phyloP scores from a whole-genome alignment of 2,329 filamentous ascomycete species.

The Phaeophleospora eucalypticola region DNA sequence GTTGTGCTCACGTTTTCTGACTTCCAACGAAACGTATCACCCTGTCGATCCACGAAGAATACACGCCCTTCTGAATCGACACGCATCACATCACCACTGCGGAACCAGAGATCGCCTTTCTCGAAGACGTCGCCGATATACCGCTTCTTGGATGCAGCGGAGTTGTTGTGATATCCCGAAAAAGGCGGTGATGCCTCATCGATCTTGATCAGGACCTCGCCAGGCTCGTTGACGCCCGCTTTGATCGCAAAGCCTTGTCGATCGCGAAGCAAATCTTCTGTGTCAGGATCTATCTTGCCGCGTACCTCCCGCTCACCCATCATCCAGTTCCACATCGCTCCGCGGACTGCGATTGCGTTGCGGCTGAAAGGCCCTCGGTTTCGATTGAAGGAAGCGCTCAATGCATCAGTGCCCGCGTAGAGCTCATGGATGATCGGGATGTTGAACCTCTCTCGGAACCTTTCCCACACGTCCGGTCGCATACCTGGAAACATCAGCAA shows the following conservation, averaged over 20 bases:
- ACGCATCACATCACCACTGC: slow-evolving; percentile 72
- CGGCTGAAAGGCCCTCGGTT: slow-evolving; percentile 28
- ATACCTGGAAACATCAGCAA: too few relatives aligned
- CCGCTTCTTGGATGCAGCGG: slow-evolving; percentile 65
- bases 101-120: slow-evolving; percentile 78
- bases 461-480: slow-evolving; percentile 76
- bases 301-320: slow-evolving; percentile 45
- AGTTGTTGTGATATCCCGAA: slow-evolving; percentile 78
- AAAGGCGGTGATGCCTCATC: slow-evolving; percentile 64
- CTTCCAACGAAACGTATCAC: slow-evolving; percentile 74
- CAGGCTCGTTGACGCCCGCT: slow-evolving; percentile 59
- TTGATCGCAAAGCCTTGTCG: slow-evolving; percentile 60
- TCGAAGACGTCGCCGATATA: slow-evolving; percentile 67
- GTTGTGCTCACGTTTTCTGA: slow-evolving; percentile 45
- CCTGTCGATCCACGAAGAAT: slow-evolving; percentile 77
- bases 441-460: slow-evolving; percentile 67
- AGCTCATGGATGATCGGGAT: slow-evolving; percentile 33
- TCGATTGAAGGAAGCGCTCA: slow-evolving; percentile 25
- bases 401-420: slow-evolving; percentile 33
- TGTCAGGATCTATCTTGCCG: slow-evolving; percentile 64
- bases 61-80: slow-evolving; percentile 66
- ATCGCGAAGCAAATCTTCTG: slow-evolving; percentile 63
- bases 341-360: slow-evolving; percentile 24
- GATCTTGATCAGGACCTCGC: slow-evolving; percentile 69
- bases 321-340: slow-evolving; percentile 24